These are phyloP conservation scores for Aechmea fasciata DNA, from an alignment of 176 grass and related monocot genomes.

Conservation along the genomic window DNA sequence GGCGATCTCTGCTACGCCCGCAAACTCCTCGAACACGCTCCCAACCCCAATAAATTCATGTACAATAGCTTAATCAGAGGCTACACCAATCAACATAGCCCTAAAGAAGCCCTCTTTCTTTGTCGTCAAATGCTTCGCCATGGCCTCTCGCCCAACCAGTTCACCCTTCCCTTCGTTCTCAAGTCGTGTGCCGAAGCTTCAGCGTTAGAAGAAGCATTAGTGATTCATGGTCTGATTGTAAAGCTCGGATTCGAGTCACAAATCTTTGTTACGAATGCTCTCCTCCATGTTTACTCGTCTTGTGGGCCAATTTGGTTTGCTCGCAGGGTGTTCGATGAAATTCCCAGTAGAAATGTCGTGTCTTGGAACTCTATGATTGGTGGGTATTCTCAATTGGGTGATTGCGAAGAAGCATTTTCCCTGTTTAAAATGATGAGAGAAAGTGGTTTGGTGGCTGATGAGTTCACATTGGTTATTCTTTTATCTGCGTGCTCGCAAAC, in stretches of 20 bases:
- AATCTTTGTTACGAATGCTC: constrained; percentile 25
- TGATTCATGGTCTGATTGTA: constrained; percentile 12
- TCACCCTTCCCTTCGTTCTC: constrained; percentile 29
- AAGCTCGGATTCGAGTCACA: constrained; percentile 29
- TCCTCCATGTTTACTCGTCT: constrained; percentile 14
- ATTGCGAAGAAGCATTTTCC: neutral
- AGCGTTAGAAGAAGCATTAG: neutral
- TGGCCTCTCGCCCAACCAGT: constrained; percentile 31
- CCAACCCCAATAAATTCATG: constrained; percentile 19
- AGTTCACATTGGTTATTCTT: constrained; percentile 27
- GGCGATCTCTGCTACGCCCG: constrained; percentile 2
- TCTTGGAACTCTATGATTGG: constrained; percentile 43
- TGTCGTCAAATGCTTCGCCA: constrained; percentile 7
- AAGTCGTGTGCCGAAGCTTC: constrained; percentile 22
- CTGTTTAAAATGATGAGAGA: constrained; percentile 26
- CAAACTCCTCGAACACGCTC: constrained; percentile 27
- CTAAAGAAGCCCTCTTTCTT: constrained; percentile 13
- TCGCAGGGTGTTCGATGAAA: constrained; percentile 29
- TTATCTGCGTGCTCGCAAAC: constrained; percentile 15
- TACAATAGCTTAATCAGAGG: constrained; percentile 29
- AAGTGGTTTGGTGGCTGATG: constrained; percentile 4
- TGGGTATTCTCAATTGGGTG: constrained; percentile 15
- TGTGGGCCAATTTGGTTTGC: constrained; percentile 5
- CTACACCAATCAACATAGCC: constrained; percentile 2
- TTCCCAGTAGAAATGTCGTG: constrained; percentile 17